Evolutionary conservation across 331 rosid species (phyloP).

Genomic region (Malus hybrid): DNA sequence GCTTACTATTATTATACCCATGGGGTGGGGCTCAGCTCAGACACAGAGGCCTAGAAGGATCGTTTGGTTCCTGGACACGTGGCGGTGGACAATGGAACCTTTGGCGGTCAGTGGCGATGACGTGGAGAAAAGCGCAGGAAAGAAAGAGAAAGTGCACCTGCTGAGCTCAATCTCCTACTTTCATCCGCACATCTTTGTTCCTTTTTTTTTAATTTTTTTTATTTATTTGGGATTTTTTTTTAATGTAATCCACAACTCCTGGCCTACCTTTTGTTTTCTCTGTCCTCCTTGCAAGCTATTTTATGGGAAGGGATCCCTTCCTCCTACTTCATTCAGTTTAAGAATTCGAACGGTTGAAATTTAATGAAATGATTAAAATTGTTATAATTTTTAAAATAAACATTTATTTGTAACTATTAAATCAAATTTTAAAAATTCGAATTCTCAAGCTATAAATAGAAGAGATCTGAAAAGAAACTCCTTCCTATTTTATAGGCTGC

Average conservation of each 20-base stretch:
- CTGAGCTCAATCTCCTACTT: neutral
- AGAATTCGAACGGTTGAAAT: too few relatives aligned
- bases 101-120: neutral
- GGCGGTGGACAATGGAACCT: neutral
- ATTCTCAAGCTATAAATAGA: too few relatives aligned
- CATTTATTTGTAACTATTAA: too few relatives aligned
- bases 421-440: too few relatives aligned
- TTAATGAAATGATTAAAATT: too few relatives aligned
- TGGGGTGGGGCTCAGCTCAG: neutral
- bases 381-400: too few relatives aligned
- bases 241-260: conserved; percentile 26
- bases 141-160: neutral
- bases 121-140: neutral
- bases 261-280: neutral
- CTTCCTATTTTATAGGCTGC: neutral
- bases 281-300: neutral
- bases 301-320: neutral
- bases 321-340: too few relatives aligned
- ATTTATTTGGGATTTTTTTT: neutral
- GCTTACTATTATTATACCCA: neutral
- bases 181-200: neutral
- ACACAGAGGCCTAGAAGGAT: conserved; percentile 7
- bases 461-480: accelerated
- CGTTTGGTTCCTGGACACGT: neutral
- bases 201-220: neutral